These are phyloP conservation scores for Avena sativa DNA, from an alignment of 176 grass and related monocot genomes.

Conservation along the genomic window DNA sequence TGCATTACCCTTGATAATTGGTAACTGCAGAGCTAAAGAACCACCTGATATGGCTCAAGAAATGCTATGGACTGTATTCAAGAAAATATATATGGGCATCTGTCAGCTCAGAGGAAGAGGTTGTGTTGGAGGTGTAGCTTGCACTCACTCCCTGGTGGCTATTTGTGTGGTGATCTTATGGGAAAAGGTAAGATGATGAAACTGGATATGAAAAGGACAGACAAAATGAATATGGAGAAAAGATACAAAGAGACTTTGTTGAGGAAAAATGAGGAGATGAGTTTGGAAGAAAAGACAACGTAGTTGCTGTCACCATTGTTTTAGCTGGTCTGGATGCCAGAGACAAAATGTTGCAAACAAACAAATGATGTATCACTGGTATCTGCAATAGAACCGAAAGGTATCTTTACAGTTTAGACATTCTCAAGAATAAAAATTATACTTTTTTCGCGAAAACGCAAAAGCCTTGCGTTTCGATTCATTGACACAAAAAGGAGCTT, in stretches of 20 bases:
- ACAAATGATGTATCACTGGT: constrained; percentile 2
- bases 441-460: too few relatives aligned
- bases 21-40: not conserved
- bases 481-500: too few relatives aligned
- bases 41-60: not conserved
- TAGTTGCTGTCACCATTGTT: constrained; percentile 3
- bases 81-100: not conserved
- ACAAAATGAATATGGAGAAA: not conserved
- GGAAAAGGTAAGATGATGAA: not conserved
- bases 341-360: constrained; percentile 21
- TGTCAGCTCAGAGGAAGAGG: constrained; percentile 17
- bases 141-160: not conserved
- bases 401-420: constrained; percentile 4
- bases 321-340: not conserved
- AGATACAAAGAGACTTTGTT: not conserved
- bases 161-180: constrained; percentile 3
- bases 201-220: not conserved
- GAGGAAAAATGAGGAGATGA: not conserved
- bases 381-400: constrained; percentile 3
- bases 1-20: not conserved
- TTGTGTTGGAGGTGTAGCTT: not conserved
- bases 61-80: not conserved
- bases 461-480: too few relatives aligned
- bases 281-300: not conserved
- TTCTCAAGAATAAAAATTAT: not conserved